Percentiles rank a stretch among this genome's conserved stretches.
phyloP scores from a whole-genome alignment of 176 grass and related monocot genomes.

The Aegilops tauschii region DNA sequence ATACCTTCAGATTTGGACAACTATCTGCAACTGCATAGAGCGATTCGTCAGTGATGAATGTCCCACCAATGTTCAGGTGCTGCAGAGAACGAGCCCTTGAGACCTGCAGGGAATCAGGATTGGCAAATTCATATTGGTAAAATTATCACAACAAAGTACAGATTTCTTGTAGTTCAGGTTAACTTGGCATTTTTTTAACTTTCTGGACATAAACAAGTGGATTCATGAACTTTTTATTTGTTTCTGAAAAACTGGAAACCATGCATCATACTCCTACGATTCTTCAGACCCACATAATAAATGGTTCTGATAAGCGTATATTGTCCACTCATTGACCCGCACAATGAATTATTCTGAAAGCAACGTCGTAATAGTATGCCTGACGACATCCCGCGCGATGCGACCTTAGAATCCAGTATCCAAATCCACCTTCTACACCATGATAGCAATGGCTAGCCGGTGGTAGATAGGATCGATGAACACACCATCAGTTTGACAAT shows the following conservation, averaged over 20 bases:
- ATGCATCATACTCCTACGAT: too few relatives aligned
- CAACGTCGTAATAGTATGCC: constrained; percentile 9
- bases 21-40: constrained; percentile 68
- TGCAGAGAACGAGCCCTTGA: constrained; percentile 78
- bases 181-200: not conserved
- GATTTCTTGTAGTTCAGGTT: not conserved
- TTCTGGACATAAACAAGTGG: not conserved
- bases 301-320: not conserved
- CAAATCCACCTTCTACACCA: constrained; percentile 1
- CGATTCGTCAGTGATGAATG: constrained; percentile 91
- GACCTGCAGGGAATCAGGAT: constrained; percentile 40
- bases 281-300: not conserved
- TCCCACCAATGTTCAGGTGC: constrained; percentile 85
- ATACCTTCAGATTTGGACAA: constrained; percentile 67
- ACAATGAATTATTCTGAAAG: constrained; percentile 12
- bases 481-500: constrained; percentile 2
- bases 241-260: not conserved
- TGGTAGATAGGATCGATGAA: not conserved
- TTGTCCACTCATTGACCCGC: not conserved
- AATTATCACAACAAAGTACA: not conserved
- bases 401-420: not conserved
- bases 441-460: not conserved
- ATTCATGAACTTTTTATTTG: not conserved
- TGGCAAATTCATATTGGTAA: not conserved
- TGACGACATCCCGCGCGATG: not conserved